Conservation (phyloP, 2,329 filamentous ascomycete species). For the Grosmannia serpens region DNA sequence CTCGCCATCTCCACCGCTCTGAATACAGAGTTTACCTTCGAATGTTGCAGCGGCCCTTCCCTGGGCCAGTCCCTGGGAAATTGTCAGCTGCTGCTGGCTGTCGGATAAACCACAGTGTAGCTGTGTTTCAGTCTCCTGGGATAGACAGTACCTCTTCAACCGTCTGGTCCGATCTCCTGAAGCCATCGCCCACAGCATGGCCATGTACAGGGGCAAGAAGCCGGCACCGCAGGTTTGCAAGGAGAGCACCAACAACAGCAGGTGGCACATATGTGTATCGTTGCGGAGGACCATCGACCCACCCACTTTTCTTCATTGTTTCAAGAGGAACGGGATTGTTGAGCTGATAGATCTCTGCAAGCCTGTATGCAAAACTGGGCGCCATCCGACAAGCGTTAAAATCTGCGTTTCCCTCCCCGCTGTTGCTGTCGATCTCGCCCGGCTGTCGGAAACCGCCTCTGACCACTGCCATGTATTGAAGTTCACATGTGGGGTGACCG, state of each 20-base stretch:
- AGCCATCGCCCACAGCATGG: neutral
- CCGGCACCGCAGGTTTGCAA: conserved; percentile 44
- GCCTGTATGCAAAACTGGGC: conserved; percentile 37
- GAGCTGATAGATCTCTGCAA: conserved; percentile 48
- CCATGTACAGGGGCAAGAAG: conserved; percentile 16
- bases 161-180: conserved; percentile 5
- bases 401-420: conserved; percentile 37
- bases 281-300: conserved; percentile 35
- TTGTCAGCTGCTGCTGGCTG: no score
- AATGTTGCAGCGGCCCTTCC: neutral
- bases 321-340: conserved; percentile 44
- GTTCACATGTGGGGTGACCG: conserved; percentile 30
- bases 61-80: no score
- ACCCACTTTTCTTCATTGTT: conserved; percentile 42
- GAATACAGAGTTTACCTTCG: neutral
- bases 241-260: conserved; percentile 43
- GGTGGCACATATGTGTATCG: conserved; percentile 44
- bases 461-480: conserved; percentile 50
- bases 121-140: conserved; percentile 42
- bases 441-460: conserved; percentile 29
- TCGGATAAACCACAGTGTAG: conserved; percentile 31
- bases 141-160: conserved; percentile 20
- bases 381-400: conserved; percentile 31
- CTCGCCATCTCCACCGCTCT: neutral
- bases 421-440: conserved; percentile 31